phyloP scores from a whole-genome alignment of 164 flowering plant genomes.

The Saururus chinensis region DNA sequence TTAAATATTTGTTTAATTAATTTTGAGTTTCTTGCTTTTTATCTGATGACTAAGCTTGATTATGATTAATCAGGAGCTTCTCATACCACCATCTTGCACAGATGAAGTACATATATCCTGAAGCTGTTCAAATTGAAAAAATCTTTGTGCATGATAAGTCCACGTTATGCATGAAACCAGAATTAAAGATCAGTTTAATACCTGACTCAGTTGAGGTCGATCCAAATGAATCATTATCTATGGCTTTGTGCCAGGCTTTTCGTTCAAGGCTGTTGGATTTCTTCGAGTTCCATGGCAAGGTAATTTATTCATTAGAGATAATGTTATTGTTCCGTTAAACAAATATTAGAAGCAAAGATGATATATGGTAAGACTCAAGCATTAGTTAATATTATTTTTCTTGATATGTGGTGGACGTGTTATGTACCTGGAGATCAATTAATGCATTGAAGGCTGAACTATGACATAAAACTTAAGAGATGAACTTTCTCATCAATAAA shows the following conservation, averaged over 20 bases:
- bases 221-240: constrained; percentile 27
- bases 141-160: constrained; percentile 41
- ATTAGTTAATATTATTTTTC: no score
- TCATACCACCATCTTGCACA: constrained; percentile 48
- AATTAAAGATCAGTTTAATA: constrained; percentile 34
- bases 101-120: constrained; percentile 60
- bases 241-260: constrained; percentile 35
- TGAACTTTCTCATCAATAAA: background rate
- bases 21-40: background rate
- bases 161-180: constrained; percentile 61
- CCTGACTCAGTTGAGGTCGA: constrained; percentile 31
- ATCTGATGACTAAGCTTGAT: background rate
- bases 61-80: constrained; percentile 35
- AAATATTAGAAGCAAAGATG: background rate
- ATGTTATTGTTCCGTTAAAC: background rate
- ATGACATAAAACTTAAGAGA: background rate
- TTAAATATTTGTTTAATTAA: background rate
- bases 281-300: constrained; percentile 37
- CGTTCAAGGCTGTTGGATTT: constrained; percentile 34
- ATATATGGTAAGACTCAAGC: no score
- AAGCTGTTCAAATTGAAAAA: constrained; percentile 48
- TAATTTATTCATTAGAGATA: constrained; percentile 10
- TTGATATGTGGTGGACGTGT: no score
- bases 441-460: background rate
- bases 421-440: no score